These are phyloP conservation scores for Spiromastix sp. DNA, from an alignment of 2,329 filamentous ascomycete species.

Conservation along the genomic window DNA sequence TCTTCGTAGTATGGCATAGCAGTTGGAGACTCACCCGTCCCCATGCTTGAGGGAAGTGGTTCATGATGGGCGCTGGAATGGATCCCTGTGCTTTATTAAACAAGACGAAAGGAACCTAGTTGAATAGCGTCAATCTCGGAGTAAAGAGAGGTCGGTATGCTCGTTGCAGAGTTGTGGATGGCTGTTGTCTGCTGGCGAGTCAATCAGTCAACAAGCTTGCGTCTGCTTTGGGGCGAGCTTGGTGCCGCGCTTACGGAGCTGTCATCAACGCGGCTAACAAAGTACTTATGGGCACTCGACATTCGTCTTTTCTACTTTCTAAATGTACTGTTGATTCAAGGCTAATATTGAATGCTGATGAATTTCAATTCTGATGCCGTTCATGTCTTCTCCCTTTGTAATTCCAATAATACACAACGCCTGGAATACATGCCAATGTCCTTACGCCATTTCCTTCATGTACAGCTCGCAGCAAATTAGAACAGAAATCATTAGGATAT, in stretches of 20 bases:
- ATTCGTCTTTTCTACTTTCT: too few species aligned
- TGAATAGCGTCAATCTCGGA: background rate
- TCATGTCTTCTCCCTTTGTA: too few species aligned
- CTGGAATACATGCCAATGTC: too few species aligned
- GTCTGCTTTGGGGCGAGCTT: conserved; percentile 1
- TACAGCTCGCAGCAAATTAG: too few species aligned
- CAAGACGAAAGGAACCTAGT: background rate
- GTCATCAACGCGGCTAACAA: too few species aligned
- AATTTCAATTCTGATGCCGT: too few species aligned
- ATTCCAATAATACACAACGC: too few species aligned
- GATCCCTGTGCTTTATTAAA: conserved; percentile 3
- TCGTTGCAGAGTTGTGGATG: background rate
- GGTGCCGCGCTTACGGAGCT: conserved; percentile 10
- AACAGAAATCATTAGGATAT: background rate
- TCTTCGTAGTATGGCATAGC: background rate
- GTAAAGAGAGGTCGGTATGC: background rate
- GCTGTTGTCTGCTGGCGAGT: background rate
- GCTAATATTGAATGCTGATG: too few species aligned
- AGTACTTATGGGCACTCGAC: too few species aligned
- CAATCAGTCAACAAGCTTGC: conserved; percentile 8
- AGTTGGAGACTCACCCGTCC: conserved; percentile 44
- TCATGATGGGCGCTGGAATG: conserved; percentile 38
- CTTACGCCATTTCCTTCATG: too few species aligned
- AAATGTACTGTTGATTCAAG: too few species aligned
- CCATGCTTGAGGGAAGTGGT: conserved; percentile 57